Evolutionary conservation across 169 alveolate genomes (phyloP), one percentile per base, ranked within the genome.

Genomic region (Perkinsus marinus): DNA sequence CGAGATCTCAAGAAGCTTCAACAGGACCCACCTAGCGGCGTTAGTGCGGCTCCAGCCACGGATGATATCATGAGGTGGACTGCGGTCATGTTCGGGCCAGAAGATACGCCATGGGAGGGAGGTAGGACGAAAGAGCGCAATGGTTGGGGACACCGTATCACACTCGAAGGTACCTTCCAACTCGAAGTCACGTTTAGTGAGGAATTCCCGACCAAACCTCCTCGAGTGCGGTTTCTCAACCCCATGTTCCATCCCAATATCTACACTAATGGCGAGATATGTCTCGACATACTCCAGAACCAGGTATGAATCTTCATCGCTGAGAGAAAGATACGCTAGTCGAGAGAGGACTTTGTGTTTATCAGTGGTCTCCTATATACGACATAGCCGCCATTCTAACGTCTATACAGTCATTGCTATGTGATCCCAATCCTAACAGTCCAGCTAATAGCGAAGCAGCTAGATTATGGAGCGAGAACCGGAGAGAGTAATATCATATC

Each of bases 401-500:
- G 5, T 98, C 99, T 0, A 98, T 98, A 43, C 99, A 98, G 96
- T 97, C 99, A 89, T 95, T 98, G 90, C 94, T 98, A 43, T 97
- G 97, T 90, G 99, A 98, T 91, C 99, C 99, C 0, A 98, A 98
- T 92, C 99, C 99, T 43, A 95, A 97, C 92, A 96, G 98, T 89
- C 99, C 99, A 47, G 99, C 99, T 22, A 98, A 98, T 94, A 97
- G 95, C 89, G 99, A 97, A 94, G 99, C 99, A 5, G 99, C 99
- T 9, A 97, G 96, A 91, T 94, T 98, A 93, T 98, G 95, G 92
- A 95, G 93, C 91, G 99, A 97, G 91, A 96, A 98, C 93, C 94
- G 97, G 57, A 95, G 97, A 39, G 98, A 97, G 93, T 98, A 98
- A 93, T 96, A 96, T 91, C 46, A 41, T n/a, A n/a, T n/a, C n/a